Evolutionary conservation across 2,329 filamentous ascomycete species (phyloP).

Genomic region (Cercospora citrullina): DNA sequence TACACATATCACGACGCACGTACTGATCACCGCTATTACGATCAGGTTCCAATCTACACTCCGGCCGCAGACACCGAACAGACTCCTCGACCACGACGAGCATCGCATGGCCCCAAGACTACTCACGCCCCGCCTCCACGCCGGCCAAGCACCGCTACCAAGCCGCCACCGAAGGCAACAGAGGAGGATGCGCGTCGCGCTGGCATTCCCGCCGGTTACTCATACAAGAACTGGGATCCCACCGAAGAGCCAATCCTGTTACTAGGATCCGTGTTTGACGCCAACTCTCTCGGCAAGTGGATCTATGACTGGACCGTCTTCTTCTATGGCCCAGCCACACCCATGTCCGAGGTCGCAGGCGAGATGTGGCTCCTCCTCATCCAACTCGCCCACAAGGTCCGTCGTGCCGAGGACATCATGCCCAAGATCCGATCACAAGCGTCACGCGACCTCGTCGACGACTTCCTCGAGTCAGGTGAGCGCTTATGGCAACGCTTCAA

Average conservation of each 20-base stretch:
- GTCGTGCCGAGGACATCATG: constrained; percentile 79
- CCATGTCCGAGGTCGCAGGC: constrained; percentile 86
- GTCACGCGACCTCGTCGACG: constrained; percentile 77
- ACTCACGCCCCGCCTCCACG: constrained; percentile 52
- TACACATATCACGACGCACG: constrained; percentile 52
- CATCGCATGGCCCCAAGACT: constrained; percentile 54
- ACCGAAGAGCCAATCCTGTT: constrained; percentile 91
- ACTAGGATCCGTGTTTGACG: constrained; percentile 92
- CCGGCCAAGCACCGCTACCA: constrained; percentile 42
- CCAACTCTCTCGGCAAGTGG: constrained; percentile 97
- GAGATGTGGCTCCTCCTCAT: constrained; percentile 95
- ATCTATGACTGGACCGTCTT: constrained; percentile 99
- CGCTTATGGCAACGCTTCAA: constrained; percentile 82
- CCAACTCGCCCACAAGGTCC: constrained; percentile 89
- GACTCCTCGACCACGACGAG: constrained; percentile 36
- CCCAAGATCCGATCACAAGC: constrained; percentile 70
- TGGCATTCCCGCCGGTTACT: constrained; percentile 84
- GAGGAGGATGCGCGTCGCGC: constrained; percentile 64
- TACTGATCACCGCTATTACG: constrained; percentile 55
- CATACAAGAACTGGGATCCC: constrained; percentile 97
- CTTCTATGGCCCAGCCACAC: constrained; percentile 75
- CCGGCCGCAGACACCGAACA: constrained; percentile 40
- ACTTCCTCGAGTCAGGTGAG: constrained; percentile 87
- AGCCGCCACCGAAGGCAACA: constrained; percentile 54
- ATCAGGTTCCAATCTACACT: constrained; percentile 52